Evolutionary conservation across 179 eudicot genomes (phyloP), one percentile per base, ranked within the genome.

Genomic region (Amaranthus tricolor): DNA sequence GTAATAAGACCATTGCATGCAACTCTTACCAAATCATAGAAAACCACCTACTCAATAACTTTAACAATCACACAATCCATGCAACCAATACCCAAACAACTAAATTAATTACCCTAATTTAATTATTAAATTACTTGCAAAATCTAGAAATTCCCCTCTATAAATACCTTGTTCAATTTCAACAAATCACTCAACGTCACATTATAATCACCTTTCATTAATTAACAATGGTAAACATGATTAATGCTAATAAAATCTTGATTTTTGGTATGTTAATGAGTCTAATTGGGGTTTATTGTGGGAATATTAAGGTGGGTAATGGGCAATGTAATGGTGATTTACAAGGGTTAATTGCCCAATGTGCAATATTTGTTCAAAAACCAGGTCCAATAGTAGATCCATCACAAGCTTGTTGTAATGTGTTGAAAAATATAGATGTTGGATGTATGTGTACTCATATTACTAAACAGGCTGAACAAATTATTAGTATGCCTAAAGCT

Each of bases 301-400:
- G 81, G 21, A 74, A 74, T 48, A 76, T 82, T 20, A 72, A 44
- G 58, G 77, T 78, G 66, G 90, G 77, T 11, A 74, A 77, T 7
- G 91, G 83, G 49, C 89, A 88, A 75, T 89, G 94, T 70, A 75
- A 40, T 60, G 91, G 94, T 9, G 86, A 88, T 63, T 56, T 89
- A 21, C 79, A 81, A 58, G 91, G 91, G 20, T 77, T 89, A 0
- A 74, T 88, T 19, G 74, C 78, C 0, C 77, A 84, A 44, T 89
- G 91, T 72, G 82, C 86, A 9, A 52, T 31, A 7, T 89, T 60
- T 53, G 94, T 89, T 0, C 85, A 83, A 21, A 84, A 79, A 47
- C 45, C 82, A 0, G 89, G 94, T 0, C 89, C 88, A 2, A 76
- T 57, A 7, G 59, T 47, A 2, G 50, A 76, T 53, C 94, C 94